phyloP scores from a whole-genome alignment of 306 rosid species.

The Rosa chinensis region DNA sequence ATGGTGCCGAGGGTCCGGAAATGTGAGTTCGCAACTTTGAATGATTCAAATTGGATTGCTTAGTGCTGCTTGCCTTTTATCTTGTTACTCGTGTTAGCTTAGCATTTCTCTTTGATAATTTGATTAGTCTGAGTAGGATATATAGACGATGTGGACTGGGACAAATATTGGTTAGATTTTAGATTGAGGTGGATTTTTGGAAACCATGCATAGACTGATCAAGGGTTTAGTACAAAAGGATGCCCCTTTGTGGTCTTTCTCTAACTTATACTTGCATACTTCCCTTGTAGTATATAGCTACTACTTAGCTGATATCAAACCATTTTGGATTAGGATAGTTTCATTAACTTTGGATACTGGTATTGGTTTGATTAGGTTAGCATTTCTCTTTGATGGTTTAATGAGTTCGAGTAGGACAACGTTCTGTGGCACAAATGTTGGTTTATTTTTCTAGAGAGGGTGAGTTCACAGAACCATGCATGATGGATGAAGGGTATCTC shows the following conservation, averaged over 20 bases:
- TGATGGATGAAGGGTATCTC: not conserved
- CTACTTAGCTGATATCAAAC: not conserved
- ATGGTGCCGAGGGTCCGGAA: constrained; percentile 86
- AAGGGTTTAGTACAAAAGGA: not conserved
- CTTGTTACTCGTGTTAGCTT: not conserved
- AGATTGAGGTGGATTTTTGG: not conserved
- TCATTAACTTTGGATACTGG: not conserved
- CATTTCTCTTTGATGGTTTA: not conserved
- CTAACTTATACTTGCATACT: not conserved
- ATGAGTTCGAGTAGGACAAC: not conserved
- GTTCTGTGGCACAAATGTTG: not conserved
- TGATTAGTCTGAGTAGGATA: not conserved
- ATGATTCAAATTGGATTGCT: not conserved
- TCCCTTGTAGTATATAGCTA: not conserved
- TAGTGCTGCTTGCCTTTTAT: not conserved
- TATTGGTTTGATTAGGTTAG: not conserved
- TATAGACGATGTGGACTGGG: not conserved
- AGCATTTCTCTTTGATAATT: not conserved
- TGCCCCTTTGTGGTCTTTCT: not conserved
- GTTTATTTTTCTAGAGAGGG: not conserved
- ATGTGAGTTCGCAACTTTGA: constrained; percentile 45
- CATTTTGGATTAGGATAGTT: not conserved
- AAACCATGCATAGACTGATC: not conserved
- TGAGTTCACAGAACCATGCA: not conserved
- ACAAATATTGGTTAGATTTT: not conserved